These are phyloP conservation scores for Colletotrichum lentis DNA, from an alignment of 2,329 filamentous ascomycete genomes.

Conservation along the genomic window DNA sequence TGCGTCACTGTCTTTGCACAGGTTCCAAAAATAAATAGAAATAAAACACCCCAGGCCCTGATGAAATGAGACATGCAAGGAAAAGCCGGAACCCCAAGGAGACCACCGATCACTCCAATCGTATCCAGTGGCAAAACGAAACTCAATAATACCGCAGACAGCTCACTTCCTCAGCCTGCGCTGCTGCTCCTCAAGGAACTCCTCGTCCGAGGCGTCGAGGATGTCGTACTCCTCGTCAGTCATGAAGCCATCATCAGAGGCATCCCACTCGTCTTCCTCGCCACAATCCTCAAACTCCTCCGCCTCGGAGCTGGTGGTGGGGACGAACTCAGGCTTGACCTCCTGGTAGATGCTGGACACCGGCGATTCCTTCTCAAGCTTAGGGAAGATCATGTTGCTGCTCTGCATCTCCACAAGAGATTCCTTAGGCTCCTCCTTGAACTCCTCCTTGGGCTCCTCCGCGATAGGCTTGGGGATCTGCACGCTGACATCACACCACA, in stretches of 20 bases:
- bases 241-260: slow-evolving; percentile 79
- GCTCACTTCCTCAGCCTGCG: slow-evolving; percentile 52
- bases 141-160: not conserved
- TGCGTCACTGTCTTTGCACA: slow-evolving; percentile 17
- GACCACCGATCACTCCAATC: slow-evolving; percentile 30
- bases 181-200: slow-evolving; percentile 69
- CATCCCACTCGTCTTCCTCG: slow-evolving; percentile 68
- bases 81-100: slow-evolving; percentile 30
- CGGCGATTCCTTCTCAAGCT: slow-evolving; percentile 92
- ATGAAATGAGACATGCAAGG: slow-evolving; percentile 31
- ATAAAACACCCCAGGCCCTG: slow-evolving; percentile 26
- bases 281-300: slow-evolving; percentile 64
- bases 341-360: slow-evolving; percentile 77
- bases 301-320: slow-evolving; percentile 52
- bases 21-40: slow-evolving; percentile 17
- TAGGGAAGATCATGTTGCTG: slow-evolving; percentile 95
- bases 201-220: slow-evolving; percentile 92
- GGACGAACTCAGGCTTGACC: slow-evolving; percentile 60
- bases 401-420: slow-evolving; percentile 45
- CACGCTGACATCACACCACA: slow-evolving; percentile 94
- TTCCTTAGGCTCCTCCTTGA: slow-evolving; percentile 34
- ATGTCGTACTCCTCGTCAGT: slow-evolving; percentile 99
- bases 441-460: slow-evolving; percentile 43
- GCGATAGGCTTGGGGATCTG: slow-evolving; percentile 51
- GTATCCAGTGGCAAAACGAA: slow-evolving; percentile 16